A percentile compares a stretch with the other conserved stretches of the same genome.
Conservation (phyloP, 345 rosid species). For the Euclidium syriacum region DNA sequence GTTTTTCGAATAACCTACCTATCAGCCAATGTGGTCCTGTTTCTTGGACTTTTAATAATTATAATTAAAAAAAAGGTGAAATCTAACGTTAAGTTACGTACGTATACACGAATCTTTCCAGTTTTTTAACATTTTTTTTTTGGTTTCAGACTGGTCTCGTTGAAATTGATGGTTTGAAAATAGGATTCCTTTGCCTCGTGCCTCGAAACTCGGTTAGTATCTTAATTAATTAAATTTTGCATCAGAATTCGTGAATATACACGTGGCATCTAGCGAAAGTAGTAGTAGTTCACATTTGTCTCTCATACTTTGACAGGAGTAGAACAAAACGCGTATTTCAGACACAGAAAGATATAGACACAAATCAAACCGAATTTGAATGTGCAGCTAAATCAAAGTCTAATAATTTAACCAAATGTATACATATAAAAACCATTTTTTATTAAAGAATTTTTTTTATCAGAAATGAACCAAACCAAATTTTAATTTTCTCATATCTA, state of each 20-base stretch:
- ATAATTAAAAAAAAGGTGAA: background rate
- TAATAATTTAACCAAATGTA: too few species aligned
- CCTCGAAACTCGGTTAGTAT: constrained; percentile 15
- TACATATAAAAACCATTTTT: too few species aligned
- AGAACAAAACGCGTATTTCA: background rate
- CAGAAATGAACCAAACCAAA: too few species aligned
- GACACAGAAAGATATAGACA: too few species aligned
- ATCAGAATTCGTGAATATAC: background rate
- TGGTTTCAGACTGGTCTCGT: background rate
- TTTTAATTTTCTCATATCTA: too few species aligned
- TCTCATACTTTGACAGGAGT: background rate
- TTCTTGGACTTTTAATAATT: background rate
- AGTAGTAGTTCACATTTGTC: background rate
- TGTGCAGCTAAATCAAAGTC: too few species aligned
- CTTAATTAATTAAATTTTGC: too few species aligned
- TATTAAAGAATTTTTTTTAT: too few species aligned
- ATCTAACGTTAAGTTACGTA: background rate
- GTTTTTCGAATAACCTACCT: background rate
- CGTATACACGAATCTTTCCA: constrained; percentile 14
- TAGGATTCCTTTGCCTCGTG: constrained; percentile 20
- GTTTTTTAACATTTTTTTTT: background rate
- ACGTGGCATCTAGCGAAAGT: background rate
- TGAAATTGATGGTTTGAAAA: constrained; percentile 7
- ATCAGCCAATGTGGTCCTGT: background rate
- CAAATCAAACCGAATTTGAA: too few species aligned